Conservation (phyloP, 164 flowering plant species). For the Vitis rupestris region DNA sequence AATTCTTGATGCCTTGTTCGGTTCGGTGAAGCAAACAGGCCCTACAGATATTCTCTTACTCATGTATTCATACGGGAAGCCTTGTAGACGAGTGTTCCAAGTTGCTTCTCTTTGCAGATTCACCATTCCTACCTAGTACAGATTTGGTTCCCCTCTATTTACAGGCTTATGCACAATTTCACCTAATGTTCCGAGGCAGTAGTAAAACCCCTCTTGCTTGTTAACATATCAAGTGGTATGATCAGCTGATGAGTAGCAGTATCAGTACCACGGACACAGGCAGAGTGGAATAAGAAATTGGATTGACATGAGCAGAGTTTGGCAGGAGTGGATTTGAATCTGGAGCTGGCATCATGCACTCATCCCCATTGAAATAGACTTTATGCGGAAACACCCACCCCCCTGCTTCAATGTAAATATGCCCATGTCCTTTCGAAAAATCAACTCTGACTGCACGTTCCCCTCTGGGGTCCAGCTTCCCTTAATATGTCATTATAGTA, state of each 20-base stretch:
- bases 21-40: no score
- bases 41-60: no score
- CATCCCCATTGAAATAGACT: conserved; percentile 37
- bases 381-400: conserved; percentile 45
- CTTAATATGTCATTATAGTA: conserved; percentile 31
- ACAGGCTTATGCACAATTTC: no score
- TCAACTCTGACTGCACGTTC: conserved; percentile 41
- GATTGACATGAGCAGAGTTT: conserved; percentile 15
- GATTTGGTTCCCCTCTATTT: no score
- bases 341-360: conserved; percentile 35
- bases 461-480: conserved; percentile 37
- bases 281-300: conserved; percentile 4
- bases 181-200: no score
- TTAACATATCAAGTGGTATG: neutral
- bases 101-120: no score
- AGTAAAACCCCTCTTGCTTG: neutral
- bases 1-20: no score
- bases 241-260: neutral
- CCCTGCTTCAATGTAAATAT: conserved; percentile 32
- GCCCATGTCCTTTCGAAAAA: conserved; percentile 28
- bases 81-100: no score
- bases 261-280: conserved; percentile 1
- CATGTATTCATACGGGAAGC: no score
- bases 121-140: no score
- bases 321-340: conserved; percentile 37